Evolutionary conservation across 2,329 filamentous ascomycete species (phyloP), one percentile per base, ranked within the genome.

Genomic region (Amphichorda felina): DNA sequence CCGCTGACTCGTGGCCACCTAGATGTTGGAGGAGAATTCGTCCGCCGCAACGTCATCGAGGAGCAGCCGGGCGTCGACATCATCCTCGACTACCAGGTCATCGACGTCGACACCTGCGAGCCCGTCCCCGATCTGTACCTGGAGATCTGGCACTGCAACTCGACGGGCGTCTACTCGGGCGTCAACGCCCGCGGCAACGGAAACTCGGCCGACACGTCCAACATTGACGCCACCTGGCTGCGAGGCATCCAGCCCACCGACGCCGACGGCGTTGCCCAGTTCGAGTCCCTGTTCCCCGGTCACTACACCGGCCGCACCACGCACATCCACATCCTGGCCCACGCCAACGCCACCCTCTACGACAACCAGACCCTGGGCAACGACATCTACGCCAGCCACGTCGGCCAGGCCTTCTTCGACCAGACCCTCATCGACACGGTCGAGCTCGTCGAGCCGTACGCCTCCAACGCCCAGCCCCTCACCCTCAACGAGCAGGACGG

Each of bases 341-440:
- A 60, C 41, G 45, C 52, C 33, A 57, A 57, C 34, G 54, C 54
- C 3, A 54, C 53, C 8, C 39, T 51, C 4, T 42, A 50, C 13
- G 32, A 44, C 22, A 60, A 61, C 43, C 41, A 49, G 24, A 60
- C 58, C 1, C 50, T 61, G 4, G 50, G 50, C 15, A 50, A 48
- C 21, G 48, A 54, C 0, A 51, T 50, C 30, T 55, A 54, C 24
- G 63, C 72, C 36, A 67, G 70, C 8, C 72, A 80, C 51, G 65
- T 79, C 21, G 75, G 75, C n/a, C 75, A 81, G 51, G 53, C 75
- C 37, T 80, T 75, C 57, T 73, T 77, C 48, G 72, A 78, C 51
- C 68, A 78, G 46, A 60, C 63, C 36, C 64, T 80, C 24, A 64
- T 75, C 40, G 41, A 52, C 4, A 48, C 57, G 16, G 70, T 78